Evolutionary conservation across 179 eudicot genomes (phyloP).

Genomic region (Sideroxylon spinosum): DNA sequence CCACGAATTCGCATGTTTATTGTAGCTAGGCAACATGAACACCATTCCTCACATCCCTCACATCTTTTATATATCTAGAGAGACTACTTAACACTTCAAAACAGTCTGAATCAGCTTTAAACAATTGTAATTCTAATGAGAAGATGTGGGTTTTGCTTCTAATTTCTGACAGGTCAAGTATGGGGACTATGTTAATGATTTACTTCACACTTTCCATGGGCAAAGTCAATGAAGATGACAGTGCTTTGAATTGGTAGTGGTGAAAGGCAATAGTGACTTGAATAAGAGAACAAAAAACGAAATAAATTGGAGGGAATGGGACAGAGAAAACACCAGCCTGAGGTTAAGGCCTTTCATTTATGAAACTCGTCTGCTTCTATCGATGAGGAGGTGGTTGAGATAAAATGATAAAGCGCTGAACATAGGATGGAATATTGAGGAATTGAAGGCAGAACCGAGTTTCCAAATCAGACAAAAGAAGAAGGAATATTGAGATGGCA

Average conservation of each 20-base stretch:
- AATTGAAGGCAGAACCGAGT: not conserved
- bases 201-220: slow-evolving; percentile 61
- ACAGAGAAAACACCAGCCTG: not conserved
- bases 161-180: slow-evolving; percentile 57
- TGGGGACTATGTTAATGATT: slow-evolving; percentile 79
- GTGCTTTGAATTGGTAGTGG: slow-evolving; percentile 24
- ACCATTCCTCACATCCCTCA: no score
- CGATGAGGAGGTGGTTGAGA: not conserved
- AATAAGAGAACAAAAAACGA: not conserved
- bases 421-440: not conserved
- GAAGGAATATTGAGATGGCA: not conserved
- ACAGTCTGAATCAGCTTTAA: no score
- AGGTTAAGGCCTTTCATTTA: not conserved
- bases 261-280: not conserved
- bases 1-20: no score
- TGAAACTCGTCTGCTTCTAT: not conserved
- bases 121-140: no score
- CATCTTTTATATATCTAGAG: no score
- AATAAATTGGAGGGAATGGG: not conserved
- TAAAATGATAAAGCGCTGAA: not conserved
- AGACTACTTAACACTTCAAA: no score
- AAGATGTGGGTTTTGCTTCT: no score
- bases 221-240: slow-evolving; percentile 32
- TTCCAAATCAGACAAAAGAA: not conserved
- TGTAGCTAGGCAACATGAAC: no score